A percentile compares a stretch with the other conserved stretches of the same genome.
These are phyloP conservation scores for Teratosphaeria pseudoeucalypti DNA, from an alignment of 2,329 filamentous ascomycete genomes.

Conservation along the genomic window DNA sequence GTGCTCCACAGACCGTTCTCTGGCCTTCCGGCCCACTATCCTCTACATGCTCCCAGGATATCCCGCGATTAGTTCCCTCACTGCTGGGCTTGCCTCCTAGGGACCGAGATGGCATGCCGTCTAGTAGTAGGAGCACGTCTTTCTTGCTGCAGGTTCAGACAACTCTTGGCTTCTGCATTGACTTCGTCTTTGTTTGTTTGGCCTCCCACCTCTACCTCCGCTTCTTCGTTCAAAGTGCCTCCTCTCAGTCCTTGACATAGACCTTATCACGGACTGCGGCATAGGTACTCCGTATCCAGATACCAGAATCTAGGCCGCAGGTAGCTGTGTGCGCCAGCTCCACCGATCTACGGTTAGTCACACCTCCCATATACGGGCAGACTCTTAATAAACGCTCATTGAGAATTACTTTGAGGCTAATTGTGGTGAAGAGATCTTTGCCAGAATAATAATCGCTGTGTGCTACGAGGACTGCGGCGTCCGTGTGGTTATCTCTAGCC, in stretches of 20 bases:
- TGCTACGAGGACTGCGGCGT: too few relatives aligned
- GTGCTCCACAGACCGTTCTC: background rate
- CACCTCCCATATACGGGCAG: background rate
- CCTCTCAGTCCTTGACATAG: background rate
- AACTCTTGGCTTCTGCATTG: background rate
- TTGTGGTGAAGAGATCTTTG: background rate
- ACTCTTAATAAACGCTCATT: background rate
- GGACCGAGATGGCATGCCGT: background rate
- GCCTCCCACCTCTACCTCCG: background rate
- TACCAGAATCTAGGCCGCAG: background rate
- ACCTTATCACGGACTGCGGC: background rate
- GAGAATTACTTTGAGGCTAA: background rate
- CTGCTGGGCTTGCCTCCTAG: background rate
- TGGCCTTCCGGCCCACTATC: background rate
- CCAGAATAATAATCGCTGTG: too few relatives aligned
- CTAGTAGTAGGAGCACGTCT: background rate
- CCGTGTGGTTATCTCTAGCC: too few relatives aligned
- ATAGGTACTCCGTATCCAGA: background rate
- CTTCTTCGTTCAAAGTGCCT: background rate
- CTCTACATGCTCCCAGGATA: background rate
- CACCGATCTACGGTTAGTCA: background rate
- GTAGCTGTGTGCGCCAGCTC: background rate
- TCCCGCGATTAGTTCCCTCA: background rate
- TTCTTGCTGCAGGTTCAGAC: background rate
- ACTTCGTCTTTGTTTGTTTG: background rate